These are phyloP conservation scores for Ligustrum vulgare DNA, from an alignment of 257 asterid species.

Conservation along the genomic window DNA sequence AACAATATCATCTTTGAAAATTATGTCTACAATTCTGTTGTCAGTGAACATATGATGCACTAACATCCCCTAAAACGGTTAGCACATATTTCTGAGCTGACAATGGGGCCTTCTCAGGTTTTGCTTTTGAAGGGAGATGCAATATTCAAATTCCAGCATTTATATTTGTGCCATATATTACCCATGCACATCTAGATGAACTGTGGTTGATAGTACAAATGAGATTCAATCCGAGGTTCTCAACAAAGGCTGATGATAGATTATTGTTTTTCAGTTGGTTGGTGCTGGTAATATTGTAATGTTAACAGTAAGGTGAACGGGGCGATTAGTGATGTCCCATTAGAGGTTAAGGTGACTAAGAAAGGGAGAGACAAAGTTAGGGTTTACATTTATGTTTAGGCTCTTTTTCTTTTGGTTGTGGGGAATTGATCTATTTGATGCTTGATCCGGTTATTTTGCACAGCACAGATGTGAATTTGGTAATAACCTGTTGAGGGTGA, in stretches of 20 bases:
- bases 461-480: not conserved
- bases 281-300: not conserved
- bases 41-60: not conserved
- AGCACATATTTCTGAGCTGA: not conserved
- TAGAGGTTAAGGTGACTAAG: not conserved
- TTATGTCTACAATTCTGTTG: not conserved
- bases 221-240: not conserved
- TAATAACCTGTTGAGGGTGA: not conserved
- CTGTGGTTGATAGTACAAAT: not conserved
- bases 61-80: not conserved
- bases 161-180: not conserved
- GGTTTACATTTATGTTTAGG: not conserved
- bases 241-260: not conserved
- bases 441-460: not conserved
- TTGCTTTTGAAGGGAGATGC: not conserved
- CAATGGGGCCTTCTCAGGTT: not conserved
- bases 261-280: not conserved
- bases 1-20: not conserved
- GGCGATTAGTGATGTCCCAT: not conserved
- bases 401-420: not conserved
- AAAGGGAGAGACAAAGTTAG: not conserved
- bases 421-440: not conserved
- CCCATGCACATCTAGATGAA: not conserved
- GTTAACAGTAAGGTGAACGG: not conserved
- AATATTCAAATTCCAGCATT: not conserved